phyloP scores from a whole-genome alignment of 83 land plant genomes.

The Picea abies region DNA sequence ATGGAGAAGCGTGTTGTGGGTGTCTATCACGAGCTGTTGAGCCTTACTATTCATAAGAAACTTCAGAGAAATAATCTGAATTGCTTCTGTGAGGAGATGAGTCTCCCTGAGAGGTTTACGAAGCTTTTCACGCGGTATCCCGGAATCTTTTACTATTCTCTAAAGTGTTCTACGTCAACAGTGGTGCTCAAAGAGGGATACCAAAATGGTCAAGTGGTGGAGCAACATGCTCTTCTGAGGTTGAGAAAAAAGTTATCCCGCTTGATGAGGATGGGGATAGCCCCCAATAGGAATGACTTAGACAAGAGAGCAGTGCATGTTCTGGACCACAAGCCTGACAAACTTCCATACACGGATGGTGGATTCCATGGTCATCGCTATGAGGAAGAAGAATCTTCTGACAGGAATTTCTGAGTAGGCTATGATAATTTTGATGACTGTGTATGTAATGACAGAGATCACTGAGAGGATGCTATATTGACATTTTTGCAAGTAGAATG shows the following conservation, averaged over 20 bases:
- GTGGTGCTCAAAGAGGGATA: conserved; percentile 69
- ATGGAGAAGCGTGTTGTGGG: conserved; percentile 75
- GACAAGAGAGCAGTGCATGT: too few species aligned
- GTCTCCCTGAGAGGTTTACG: conserved; percentile 58
- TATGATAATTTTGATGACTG: too few species aligned
- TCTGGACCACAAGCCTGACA: too few species aligned
- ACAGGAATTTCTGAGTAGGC: too few species aligned
- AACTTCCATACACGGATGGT: too few species aligned
- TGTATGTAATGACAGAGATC: too few species aligned
- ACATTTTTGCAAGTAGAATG: too few species aligned
- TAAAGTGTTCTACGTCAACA: conserved; percentile 72
- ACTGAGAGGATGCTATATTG: too few species aligned
- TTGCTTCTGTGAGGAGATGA: conserved; percentile 53
- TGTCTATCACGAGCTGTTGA: conserved; percentile 59
- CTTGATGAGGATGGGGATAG: conserved; percentile 63
- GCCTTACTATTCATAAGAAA: conserved; percentile 64
- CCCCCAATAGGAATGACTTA: too few species aligned
- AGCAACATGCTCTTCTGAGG: conserved; percentile 42
- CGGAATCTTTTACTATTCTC: conserved; percentile 61
- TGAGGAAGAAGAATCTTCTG: too few species aligned
- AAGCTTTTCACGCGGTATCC: conserved; percentile 66
- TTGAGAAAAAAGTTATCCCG: conserved; percentile 44
- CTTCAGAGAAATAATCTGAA: conserved; percentile 63
- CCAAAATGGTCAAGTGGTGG: conserved; percentile 44
- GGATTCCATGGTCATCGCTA: too few species aligned